These are phyloP conservation scores for Termitomyces sp. DNA, from an alignment of 768 basidiomycete genomes.

Conservation along the genomic window DNA sequence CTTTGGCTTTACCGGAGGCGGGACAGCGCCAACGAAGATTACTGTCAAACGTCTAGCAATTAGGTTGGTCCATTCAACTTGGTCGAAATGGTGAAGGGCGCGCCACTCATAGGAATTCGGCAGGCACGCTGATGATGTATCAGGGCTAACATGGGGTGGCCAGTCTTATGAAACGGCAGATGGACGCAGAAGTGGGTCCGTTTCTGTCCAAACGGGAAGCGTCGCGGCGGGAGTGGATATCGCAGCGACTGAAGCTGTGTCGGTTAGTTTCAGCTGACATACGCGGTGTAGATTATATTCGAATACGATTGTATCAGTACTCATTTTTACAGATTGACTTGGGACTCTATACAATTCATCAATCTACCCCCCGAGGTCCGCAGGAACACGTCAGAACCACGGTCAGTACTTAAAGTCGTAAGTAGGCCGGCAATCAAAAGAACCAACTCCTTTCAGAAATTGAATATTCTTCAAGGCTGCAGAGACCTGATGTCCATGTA, in stretches of 20 bases:
- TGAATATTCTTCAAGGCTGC: too few species aligned
- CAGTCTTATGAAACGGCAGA: slow-evolving; percentile 51
- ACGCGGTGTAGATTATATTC: not conserved
- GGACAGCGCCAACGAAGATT: slow-evolving; percentile 25
- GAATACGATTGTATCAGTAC: not conserved
- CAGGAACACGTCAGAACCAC: not conserved
- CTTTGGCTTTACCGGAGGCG: slow-evolving; percentile 31
- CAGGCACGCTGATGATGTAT: slow-evolving; percentile 47
- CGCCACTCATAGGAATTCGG: not conserved
- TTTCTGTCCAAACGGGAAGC: slow-evolving; percentile 22
- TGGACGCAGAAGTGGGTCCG: slow-evolving; percentile 34
- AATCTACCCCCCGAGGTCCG: not conserved
- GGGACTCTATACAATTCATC: not conserved
- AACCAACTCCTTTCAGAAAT: not conserved
- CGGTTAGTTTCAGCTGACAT: slow-evolving; percentile 23
- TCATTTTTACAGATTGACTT: not conserved
- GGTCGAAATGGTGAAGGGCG: not conserved
- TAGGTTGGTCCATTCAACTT: slow-evolving; percentile 27
- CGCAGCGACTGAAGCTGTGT: slow-evolving; percentile 42
- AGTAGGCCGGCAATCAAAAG: slow-evolving; percentile 1
- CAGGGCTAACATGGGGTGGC: slow-evolving; percentile 55
- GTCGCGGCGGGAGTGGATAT: slow-evolving; percentile 41
- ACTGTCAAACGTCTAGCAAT: slow-evolving; percentile 47
- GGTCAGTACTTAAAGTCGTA: not conserved
- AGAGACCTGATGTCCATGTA: not conserved